Base-by-base conservation (phyloP, 2,329 filamentous ascomycete genomes). In the Hymenoscyphus albidus region DNA sequence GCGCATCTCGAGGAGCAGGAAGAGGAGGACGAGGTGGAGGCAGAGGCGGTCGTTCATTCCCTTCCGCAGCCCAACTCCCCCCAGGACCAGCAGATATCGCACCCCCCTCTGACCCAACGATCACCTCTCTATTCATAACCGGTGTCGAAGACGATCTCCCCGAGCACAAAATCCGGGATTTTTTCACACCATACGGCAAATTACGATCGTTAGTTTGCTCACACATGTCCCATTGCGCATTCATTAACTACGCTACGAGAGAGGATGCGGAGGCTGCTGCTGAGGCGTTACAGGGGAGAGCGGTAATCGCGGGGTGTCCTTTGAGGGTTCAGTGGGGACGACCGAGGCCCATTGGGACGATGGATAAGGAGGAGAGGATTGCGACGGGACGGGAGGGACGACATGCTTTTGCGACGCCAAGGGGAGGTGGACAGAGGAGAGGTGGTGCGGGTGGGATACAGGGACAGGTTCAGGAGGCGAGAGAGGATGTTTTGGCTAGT, bases 81-180 rank as follows among this genome's bases (percentile, higher is more conserved):
- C 92, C 93, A 0, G 89, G 88, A 16, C 89, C 91, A 0, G 88
- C 92, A 74, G 95, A 99, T 77, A 96, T 93, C 78, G 78, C 89
- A 2, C 95, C 95, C 0, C 96, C 95, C 0, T 80, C 85, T 2
- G 94, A 99, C 74, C 85, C 82, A 63, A 95, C 91, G 65, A 90
- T 99, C 75, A 96, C 92, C 72, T 97, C 94, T 0, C 84, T 99
- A 0, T 99, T 99, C 74, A 85, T 98, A 38, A 97, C 94, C 0
- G 96, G 95, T 9, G 88, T 99, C 1, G 95, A 99, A 77, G 95
- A 99, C 75, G 95, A 99, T 73, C 82, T 99, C 6, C 93, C 94
- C 1, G 95, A 99, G 77, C 88, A 93, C 78, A 93, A 93, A 73
- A 82, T 99, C 32, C 90, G 95, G 58, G 89, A 92, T 2, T 95